Evolutionary conservation across 1,139 yeast genomes (phyloP), one percentile per base, ranked within the genome.

Genomic region (Candida freyschussii): DNA sequence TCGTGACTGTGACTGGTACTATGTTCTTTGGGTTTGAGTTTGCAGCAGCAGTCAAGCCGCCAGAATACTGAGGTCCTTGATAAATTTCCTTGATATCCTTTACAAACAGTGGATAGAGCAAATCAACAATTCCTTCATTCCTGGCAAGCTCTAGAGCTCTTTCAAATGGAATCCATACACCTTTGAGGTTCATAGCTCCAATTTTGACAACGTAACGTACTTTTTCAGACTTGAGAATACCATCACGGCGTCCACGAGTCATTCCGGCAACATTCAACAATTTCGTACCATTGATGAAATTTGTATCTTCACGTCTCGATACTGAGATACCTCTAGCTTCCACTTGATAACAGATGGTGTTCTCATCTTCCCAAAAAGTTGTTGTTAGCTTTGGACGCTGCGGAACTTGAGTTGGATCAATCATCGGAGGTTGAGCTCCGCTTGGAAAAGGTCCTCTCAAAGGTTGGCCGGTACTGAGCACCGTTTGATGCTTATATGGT

Each of bases 161-260:
- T 50, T 89, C 96, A 58, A 87, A 87, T 1, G 97, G 96, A 43
- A 89, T 87, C 97, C 97, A 89, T 25, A 89, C 97, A 34, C 98
- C 98, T 61, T 91, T 89, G 51, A 89, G 67, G 57, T 89, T 95
- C 96, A 89, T 89, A 16, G 95, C 84, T 12, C 98, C 98, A 47
- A 89, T 85, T 60, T 89, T 89, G 36, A 89, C 96, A 30, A 91
- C 97, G 56, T 86, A 93, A 32, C 97, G 69, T 25, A 78, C 76
- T 56, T 86, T 84, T 56, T 89, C 96, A 41, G 84, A 78, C 62
- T 89, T 89, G 43, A 89, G 66, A 40, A 91, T 82, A 9, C 97
- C 97, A 59, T 89, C 98, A 45, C 98, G 72, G 44, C 95, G 79
- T 11, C 98, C 98, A 46, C 98, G 73, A 11, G 96, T 86, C 93